These are phyloP conservation scores for Arctostaphylos glauca DNA, from an alignment of 148 eudicot species.

Conservation along the genomic window DNA sequence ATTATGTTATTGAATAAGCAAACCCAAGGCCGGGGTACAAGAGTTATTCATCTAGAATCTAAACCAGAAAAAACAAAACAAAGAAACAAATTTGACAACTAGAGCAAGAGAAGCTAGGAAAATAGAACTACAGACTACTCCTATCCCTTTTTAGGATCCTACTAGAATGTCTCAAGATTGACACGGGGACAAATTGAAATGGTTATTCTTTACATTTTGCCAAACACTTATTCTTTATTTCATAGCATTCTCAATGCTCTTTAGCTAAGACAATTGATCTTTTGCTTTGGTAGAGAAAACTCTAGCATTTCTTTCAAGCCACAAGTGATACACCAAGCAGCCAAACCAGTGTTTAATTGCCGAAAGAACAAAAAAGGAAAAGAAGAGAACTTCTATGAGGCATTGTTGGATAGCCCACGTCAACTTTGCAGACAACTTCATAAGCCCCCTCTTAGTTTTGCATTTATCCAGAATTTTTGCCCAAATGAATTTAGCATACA, in stretches of 20 bases:
- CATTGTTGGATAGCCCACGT: background rate
- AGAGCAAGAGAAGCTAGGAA: background rate
- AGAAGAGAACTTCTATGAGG: background rate
- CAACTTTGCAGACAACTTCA: background rate
- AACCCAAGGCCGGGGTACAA: background rate
- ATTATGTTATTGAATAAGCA: background rate
- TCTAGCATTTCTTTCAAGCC: background rate
- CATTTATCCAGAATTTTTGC: background rate
- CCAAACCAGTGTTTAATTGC: background rate
- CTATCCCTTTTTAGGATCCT: background rate
- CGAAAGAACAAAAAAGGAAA: too few relatives aligned
- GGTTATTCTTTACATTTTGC: background rate
- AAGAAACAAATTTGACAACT: background rate
- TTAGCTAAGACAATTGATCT: background rate
- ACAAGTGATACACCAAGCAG: background rate
- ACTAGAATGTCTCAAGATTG: background rate
- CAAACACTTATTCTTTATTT: background rate
- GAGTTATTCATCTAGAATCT: background rate
- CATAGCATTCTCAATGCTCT: background rate
- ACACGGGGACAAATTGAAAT: background rate
- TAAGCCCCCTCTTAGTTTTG: background rate
- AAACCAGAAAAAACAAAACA: background rate
- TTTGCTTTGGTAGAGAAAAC: background rate
- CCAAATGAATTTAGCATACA: background rate
- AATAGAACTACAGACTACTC: background rate